These are phyloP conservation scores for Populus deltoides DNA, from an alignment of 345 rosid species.

Conservation along the genomic window DNA sequence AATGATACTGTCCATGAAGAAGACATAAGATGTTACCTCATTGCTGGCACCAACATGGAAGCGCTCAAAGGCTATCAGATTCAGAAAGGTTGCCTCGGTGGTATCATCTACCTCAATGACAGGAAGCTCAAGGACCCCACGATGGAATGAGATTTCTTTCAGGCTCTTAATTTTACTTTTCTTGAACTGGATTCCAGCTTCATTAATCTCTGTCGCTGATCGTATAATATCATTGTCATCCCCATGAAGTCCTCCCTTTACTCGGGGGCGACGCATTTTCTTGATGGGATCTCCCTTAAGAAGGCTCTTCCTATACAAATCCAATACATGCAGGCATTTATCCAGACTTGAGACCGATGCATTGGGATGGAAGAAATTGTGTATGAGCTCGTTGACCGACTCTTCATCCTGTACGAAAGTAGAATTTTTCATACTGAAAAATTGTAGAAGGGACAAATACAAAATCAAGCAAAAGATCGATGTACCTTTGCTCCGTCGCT, in stretches of 20 bases:
- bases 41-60: conserved; percentile 41
- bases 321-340: conserved; percentile 43
- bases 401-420: conserved; percentile 30
- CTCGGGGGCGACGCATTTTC: neutral
- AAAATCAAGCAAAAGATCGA: neutral
- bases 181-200: conserved; percentile 41
- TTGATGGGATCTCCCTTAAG: conserved; percentile 1
- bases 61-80: conserved; percentile 43
- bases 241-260: neutral
- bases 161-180: conserved; percentile 25
- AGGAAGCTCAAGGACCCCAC: conserved; percentile 37
- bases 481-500: conserved; percentile 21
- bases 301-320: conserved; percentile 32
- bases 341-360: conserved; percentile 5
- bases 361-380: conserved; percentile 31
- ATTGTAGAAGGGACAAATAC: neutral
- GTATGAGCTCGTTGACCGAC: conserved; percentile 32
- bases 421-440: neutral
- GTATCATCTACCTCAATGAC: conserved; percentile 27
- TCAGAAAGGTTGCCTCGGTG: conserved; percentile 33
- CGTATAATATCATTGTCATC: conserved; percentile 20
- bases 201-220: conserved; percentile 43
- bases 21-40: conserved; percentile 40
- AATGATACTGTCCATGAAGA: conserved; percentile 49
- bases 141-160: conserved; percentile 38